Percentiles rank a stretch among this genome's conserved stretches.
Evolutionary conservation across 2,329 filamentous ascomycete species (phyloP).

Genomic region (Fusarium pseudonygamai): DNA sequence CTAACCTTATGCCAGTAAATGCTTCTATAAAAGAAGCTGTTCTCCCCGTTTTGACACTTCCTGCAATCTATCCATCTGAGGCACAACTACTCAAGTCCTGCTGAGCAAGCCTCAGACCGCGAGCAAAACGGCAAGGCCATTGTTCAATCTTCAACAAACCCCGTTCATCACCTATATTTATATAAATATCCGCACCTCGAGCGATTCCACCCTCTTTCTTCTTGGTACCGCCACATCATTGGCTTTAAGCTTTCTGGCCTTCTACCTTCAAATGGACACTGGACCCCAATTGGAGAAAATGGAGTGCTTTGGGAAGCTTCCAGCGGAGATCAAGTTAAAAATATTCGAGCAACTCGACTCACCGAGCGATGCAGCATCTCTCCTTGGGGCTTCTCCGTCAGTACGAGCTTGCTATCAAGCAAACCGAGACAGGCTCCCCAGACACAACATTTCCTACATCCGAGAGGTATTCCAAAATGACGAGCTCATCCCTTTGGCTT

Average conservation of each 20-base stretch:
- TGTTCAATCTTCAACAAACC: no score
- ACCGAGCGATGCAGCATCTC: neutral
- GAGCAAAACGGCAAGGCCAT: no score
- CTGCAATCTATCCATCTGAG: no score
- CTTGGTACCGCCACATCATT: no score
- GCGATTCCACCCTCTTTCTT: neutral
- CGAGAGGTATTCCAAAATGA: neutral
- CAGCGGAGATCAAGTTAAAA: neutral
- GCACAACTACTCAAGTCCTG: no score
- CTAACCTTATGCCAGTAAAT: no score
- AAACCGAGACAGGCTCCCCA: neutral
- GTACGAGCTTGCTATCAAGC: neutral
- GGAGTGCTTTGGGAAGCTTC: neutral
- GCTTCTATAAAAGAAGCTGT: no score
- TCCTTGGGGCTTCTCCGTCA: neutral
- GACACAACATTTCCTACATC: neutral
- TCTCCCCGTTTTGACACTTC: no score
- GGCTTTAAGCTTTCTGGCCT: neutral
- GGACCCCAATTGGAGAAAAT: accelerated
- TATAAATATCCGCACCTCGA: no score
- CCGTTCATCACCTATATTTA: no score
- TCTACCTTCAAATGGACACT: no score
- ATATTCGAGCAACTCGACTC: neutral
- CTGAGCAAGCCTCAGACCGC: no score
- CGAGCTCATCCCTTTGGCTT: neutral